Conservation (phyloP, 2,329 filamentous ascomycete species). For the Fusarium sp. region DNA sequence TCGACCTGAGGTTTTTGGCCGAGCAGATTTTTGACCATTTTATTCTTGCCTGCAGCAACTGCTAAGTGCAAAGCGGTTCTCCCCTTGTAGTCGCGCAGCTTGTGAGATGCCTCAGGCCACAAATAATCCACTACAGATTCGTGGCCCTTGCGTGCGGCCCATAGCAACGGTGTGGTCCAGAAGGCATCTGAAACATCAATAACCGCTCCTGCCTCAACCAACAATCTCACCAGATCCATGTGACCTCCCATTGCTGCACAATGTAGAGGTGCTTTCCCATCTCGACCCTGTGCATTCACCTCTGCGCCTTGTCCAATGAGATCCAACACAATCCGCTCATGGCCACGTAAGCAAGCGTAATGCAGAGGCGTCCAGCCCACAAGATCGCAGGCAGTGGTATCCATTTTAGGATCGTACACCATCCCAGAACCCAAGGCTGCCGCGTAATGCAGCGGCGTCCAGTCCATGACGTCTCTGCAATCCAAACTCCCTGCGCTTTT, state of each 20-base stretch:
- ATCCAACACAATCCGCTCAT: fast-evolving
- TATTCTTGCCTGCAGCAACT: no score
- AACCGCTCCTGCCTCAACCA: not conserved
- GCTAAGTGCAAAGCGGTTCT: not conserved
- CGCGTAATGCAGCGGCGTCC: not conserved
- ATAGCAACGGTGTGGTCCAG: not conserved
- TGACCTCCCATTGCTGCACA: not conserved
- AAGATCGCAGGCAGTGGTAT: not conserved
- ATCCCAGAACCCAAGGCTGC: not conserved
- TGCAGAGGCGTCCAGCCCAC: not conserved
- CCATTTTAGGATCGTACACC: not conserved
- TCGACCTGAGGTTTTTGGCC: no score
- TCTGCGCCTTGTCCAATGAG: not conserved
- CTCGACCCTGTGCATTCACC: not conserved
- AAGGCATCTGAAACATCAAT: not conserved
- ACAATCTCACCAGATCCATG: not conserved
- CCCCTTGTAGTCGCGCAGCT: not conserved
- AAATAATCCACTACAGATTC: not conserved
- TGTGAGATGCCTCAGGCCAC: not conserved
- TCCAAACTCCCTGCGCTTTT: not conserved
- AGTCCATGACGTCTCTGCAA: not conserved
- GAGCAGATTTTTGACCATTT: no score
- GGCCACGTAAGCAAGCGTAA: not conserved
- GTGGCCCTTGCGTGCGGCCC: not conserved
- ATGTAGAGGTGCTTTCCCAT: not conserved